Conservation (phyloP, 208 protist genomes). For the Leishmania tarentolae region DNA sequence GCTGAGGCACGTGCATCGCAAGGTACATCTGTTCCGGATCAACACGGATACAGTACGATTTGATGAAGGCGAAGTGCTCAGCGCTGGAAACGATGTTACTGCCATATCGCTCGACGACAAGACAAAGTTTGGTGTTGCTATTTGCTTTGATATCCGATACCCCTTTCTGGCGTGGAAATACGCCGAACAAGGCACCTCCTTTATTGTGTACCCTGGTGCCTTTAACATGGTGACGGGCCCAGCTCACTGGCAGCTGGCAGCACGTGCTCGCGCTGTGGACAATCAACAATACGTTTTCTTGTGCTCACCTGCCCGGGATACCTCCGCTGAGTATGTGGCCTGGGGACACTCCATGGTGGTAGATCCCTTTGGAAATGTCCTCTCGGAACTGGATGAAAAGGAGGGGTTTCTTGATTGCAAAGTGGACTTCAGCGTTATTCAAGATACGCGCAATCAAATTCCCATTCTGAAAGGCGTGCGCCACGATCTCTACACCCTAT, state of each 20-base stretch:
- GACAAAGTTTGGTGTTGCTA: constrained; percentile 94
- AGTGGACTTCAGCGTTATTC: constrained; percentile 61
- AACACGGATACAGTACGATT: constrained; percentile 95
- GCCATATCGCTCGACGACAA: constrained; percentile 48
- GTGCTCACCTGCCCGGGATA: constrained; percentile 95
- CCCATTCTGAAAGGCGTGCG: constrained; percentile 83
- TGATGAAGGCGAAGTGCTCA: constrained; percentile 95
- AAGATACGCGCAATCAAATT: constrained; percentile 50
- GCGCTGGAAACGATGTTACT: constrained; percentile 76
- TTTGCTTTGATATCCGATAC: constrained; percentile 99
- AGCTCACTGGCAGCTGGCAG: constrained; percentile 97
- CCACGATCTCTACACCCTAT: constrained; percentile 74
- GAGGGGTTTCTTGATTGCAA: constrained; percentile 67
- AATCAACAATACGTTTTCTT: constrained; percentile 95
- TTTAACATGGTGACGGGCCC: constrained; percentile 99
- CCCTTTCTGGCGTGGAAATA: constrained; percentile 91
- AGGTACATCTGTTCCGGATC: constrained; percentile 98
- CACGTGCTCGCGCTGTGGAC: constrained; percentile 91
- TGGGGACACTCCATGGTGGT: constrained; percentile 97
- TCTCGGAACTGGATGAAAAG: constrained; percentile 69
- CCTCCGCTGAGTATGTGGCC: constrained; percentile 87
- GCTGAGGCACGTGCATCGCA: constrained; percentile 90
- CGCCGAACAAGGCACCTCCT: constrained; percentile 69
- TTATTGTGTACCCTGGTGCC: constrained; percentile 96
- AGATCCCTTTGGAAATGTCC: constrained; percentile 88